Evolutionary conservation across 2,329 filamentous ascomycete species (phyloP), one percentile per base, ranked within the genome.

Genomic region (Sporothrix pseudoabietina): DNA sequence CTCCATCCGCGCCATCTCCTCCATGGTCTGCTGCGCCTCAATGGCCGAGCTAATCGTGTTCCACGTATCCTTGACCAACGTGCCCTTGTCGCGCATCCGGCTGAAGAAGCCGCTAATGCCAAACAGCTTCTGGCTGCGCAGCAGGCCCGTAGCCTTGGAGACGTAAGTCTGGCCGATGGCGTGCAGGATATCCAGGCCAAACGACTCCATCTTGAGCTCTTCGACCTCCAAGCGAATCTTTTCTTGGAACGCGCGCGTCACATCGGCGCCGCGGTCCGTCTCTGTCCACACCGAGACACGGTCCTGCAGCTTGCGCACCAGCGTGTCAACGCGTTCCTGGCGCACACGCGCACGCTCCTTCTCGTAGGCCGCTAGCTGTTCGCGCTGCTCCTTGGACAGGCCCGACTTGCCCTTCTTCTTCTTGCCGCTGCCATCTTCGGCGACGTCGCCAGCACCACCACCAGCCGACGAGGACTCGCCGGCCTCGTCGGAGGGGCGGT

Each of bases 151-250:
- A 3, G 92, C 93, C 83, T 98, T 98, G 81, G 90, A 90, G 39
- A 96, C 83, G 82, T 99, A 99, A 4, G 94, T 97, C 77, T 92
- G 87, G 19, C 96, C 96, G 78, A 99, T 97, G 63, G 96, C 94
- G 82, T 98, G 95, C 68, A 98, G 86, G 77, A 98, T 98, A 76
- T 99, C 96, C 57, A 99, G 87, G 70, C 96, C 96, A 78, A 99
- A 99, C 0, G 93, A 97, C 84, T 99, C 96, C 94, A 99, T 99
- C 87, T 98, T 99, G 78, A 99, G 86, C 80, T 98, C 97, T 85
- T 99, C 96, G 35, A 97, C 93, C 83, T 99, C 96, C 55, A 98
- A 89, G 55, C 91, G 89, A 77, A 93, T 98, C 88, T 99, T 98
- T 81, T 95, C 93, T 81, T 94, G 91, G 85, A 98, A 99, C 0